Evolutionary conservation across 768 basidiomycete species (phyloP), one percentile per base, ranked within the genome.

Genomic region (Leccinum subgranulosum): DNA sequence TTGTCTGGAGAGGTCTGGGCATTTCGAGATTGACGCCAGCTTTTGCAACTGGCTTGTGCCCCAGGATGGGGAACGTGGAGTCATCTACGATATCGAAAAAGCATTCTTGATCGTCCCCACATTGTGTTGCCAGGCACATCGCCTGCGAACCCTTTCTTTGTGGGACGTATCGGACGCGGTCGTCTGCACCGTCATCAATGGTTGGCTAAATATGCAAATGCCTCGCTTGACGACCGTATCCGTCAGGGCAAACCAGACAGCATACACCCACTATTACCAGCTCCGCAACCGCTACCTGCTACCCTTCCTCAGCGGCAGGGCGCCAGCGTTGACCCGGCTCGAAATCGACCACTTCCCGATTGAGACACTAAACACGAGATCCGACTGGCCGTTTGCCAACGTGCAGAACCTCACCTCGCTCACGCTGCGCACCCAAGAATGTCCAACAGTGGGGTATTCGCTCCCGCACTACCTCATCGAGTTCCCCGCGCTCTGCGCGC

Each of bases 311-410:
- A 10, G 17, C 36, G 59, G 59, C 3, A 12, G 41, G 4, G 59
- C 59, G 11, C 61, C 60, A 10, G 53, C 23, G 6, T 23, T 60
- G 57, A 56, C 56, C 9, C 49, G 52, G 17, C 57, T 67, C 8
- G 66, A 60, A 6, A 33, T 65, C 1, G n/a, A 55, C 41, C 64
- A 65, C 55, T 56, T 65, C 21, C 61, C 58, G 2, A 60, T 65
- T 17, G 60, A 62, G 47, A 60, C 58, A 0, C 41, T 53, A 6
- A 28, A 34, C 15, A 29, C 11, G 45, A 39, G 48, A 43, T 39
- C 36, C 11, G 17, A 48, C 25, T 54, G 54, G 58, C 52, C 52
- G 9, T 64, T 64, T 5, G 10, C 10, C 39, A 41, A 56, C 31
- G 34, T 39, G 33, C 49, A 15, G 25, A 56, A 48, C 5, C 57